phyloP scores from a whole-genome alignment of 225 moss, liverwort and hornwort species.

The Anthoceros angustus region DNA sequence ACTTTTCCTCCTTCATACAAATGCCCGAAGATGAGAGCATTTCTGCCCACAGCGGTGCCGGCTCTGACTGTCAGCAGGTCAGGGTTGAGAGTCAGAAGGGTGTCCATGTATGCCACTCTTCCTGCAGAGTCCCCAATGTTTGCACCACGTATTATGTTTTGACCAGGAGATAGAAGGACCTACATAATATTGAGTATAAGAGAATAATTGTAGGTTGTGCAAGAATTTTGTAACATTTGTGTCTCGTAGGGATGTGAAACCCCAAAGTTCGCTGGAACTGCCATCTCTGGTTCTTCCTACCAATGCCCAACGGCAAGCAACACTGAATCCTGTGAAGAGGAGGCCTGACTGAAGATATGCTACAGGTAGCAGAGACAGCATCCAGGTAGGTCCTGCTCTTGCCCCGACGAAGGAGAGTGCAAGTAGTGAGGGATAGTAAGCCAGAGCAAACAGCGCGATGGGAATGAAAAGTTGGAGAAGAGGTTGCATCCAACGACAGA shows the following conservation, averaged over 20 bases:
- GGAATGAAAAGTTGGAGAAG: conserved; percentile 9
- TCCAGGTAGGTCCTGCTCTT: conserved; percentile 4
- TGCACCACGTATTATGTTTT: conserved; percentile 8
- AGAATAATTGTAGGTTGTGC: too few species aligned
- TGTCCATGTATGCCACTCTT: conserved; percentile 8
- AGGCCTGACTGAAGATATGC: conserved; percentile 7
- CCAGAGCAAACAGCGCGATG: conserved; percentile 1
- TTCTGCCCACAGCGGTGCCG: not conserved
- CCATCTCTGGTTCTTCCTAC: conserved; percentile 5
- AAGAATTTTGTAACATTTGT: too few species aligned
- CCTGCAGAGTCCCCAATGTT: conserved; percentile 1
- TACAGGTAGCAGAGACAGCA: not conserved
- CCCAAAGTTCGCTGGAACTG: conserved; percentile 6
- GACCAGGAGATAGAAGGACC: too few species aligned
- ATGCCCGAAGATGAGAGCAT: conserved; percentile 6
- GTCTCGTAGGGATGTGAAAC: conserved; percentile 1
- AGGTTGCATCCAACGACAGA: conserved; percentile 6
- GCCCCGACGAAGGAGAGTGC: conserved; percentile 13
- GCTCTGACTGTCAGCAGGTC: conserved; percentile 10
- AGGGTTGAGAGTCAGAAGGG: conserved; percentile 9
- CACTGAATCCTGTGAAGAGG: conserved; percentile 7
- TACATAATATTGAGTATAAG: too few species aligned
- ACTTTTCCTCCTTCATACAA: conserved; percentile 8
- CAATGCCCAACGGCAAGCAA: conserved; percentile 5
- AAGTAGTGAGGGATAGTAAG: conserved; percentile 7